These are phyloP conservation scores for Termitomyces sp. DNA, from an alignment of 768 basidiomycete species.

Conservation along the genomic window DNA sequence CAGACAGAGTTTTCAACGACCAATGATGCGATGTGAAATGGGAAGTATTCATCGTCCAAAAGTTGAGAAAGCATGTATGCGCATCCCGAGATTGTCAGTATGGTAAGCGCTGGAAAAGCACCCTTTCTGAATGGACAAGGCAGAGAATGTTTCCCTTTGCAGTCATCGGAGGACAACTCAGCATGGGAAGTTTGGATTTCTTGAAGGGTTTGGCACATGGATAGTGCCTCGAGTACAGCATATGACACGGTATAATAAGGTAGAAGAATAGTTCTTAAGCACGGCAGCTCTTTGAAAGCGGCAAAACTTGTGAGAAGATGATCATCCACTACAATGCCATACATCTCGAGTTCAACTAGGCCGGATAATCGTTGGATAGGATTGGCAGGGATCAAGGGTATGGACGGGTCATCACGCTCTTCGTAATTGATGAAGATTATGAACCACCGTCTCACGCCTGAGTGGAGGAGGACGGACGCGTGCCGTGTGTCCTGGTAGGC, in stretches of 20 bases:
- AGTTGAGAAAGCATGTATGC: not conserved
- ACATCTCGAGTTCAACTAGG: not conserved
- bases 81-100: not conserved
- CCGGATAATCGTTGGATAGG: too few species aligned
- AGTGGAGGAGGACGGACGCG: not conserved
- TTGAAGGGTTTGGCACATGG: not conserved
- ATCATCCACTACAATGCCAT: too few species aligned
- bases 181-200: not conserved
- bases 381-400: not conserved
- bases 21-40: not conserved
- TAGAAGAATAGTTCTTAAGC: too few species aligned
- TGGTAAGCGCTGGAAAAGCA: not conserved
- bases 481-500: too few species aligned
- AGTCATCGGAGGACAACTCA: not conserved
- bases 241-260: not conserved
- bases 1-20: not conserved
- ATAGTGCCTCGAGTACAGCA: not conserved
- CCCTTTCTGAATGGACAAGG: not conserved
- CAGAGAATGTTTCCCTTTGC: not conserved
- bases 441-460: too few species aligned
- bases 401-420: not conserved
- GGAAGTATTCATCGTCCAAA: not conserved
- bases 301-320: too few species aligned
- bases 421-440: too few species aligned
- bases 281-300: too few species aligned